Evolutionary conservation across 1,284 basidiomycete genomes (phyloP), one percentile per base, ranked within the genome.

Genomic region (Phellopilus nigrolimitatus): DNA sequence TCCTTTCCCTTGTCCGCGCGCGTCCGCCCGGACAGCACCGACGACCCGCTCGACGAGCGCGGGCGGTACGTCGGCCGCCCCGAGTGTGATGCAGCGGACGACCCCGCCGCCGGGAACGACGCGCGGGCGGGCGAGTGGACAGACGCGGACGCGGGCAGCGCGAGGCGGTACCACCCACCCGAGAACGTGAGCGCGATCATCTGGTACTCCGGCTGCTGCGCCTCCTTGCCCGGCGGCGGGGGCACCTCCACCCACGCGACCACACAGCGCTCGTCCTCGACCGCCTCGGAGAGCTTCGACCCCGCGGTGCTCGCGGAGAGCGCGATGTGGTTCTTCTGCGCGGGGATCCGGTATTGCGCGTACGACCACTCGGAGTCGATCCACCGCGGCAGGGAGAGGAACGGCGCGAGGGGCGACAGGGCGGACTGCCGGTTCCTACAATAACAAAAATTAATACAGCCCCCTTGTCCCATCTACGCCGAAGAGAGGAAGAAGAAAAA

Each of bases 361-460:
- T 92, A 91, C 0, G 93, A 95, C 83, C 93, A 93, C 63, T 92
- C 84, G 7, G 91, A 95, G 59, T 85, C 84, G 63, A 97, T 95
- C 67, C 97, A 95, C 61, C 90, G 92, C 12, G 93, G 94, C 17
- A 95, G 75, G 4, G 85, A 87, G 13, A 95, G 67, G 60, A 84
- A 91, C 2, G 86, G 82, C 12, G 82, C 77, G 31, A 94, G 67
- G 1, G 84, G 77, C 3, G 88, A 87, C 54, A 92, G 75, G 3
- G 87, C 76, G 2, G 90, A 91, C 56, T 88, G 85, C 52, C 87
- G 85, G 64, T 91, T 91, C 51, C 88, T 88, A 59, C 13, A 51
- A 51, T 49, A 47, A 30, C 49, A 34, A 58, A 31, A 27, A 52
- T 39, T 53, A 52, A 30, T 48, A 49, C 55, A n/a, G n/a, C n/a